Base-by-base conservation (phyloP, 2,329 filamentous ascomycete genomes). In the Epicoccum nigrum region DNA sequence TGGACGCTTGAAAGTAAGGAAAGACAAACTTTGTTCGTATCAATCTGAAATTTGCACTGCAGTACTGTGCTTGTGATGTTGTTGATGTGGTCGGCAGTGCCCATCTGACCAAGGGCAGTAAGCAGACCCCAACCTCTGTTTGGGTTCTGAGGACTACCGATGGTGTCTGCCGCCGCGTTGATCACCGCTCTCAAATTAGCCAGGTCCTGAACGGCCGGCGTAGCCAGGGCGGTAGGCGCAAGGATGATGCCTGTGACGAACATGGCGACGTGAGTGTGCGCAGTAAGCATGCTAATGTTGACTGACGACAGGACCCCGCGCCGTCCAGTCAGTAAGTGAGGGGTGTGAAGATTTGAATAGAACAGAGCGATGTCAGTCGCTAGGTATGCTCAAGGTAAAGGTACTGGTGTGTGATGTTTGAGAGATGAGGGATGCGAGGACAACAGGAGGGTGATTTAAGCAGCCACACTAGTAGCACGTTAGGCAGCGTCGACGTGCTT, bases 1-100 rank as follows among this genome's bases (percentile, higher is more conserved):
- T 15, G 6, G n/a, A n/a, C n/a, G n/a, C n/a, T 21, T 34, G n/a
- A 13, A 28, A 2, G 35, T n/a, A n/a, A n/a, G n/a, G n/a, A n/a
- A 23, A 40, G 0, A 32, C 35, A 9, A 56, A 69, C 70, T 58
- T 60, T 61, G 54, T 73, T 64, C 7, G 59, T 63, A 35, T 71
- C 63, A 7, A 72, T 50, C 44, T 68, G 60, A 11, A 58, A 72
- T 45, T 71, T 72, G 4, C 59, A 58, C 28, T 56, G 53, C 41
- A 72, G 34, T 8, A 72, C 61, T 6, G 64, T 65, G 7, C 44
- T 63, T 7, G 68, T 72, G 41, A 72, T 62, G 42, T 72, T 73
- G 45, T 62, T 55, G 21, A 72, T 51, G 13, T 71, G 55, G 44
- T 72, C 63, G 2, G 68, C 69, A 15, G 69, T 72, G 21, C 65